phyloP scores from a whole-genome alignment of 2,329 filamentous ascomycete genomes.

The Fusarium sp. region DNA sequence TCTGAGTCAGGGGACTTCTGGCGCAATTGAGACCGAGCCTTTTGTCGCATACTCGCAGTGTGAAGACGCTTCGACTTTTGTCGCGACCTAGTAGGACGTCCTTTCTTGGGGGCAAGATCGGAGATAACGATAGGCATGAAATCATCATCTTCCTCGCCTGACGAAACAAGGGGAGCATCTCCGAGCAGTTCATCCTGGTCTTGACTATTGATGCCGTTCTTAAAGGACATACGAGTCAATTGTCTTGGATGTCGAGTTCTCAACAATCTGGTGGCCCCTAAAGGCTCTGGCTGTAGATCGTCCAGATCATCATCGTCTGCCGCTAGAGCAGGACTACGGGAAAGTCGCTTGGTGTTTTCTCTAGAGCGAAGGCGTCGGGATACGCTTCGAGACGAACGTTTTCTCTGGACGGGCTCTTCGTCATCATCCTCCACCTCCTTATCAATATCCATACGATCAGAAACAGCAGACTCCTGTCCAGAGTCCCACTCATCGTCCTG shows the following conservation, averaged over 20 bases:
- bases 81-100: constrained; percentile 33
- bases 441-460: constrained; percentile 43
- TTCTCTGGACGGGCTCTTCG: constrained; percentile 8
- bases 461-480: constrained; percentile 33
- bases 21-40: constrained; percentile 13
- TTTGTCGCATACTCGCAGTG: constrained; percentile 20
- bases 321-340: constrained; percentile 18
- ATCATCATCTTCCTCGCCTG: constrained; percentile 48
- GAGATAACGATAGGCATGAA: constrained; percentile 50
- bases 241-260: constrained; percentile 42
- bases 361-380: constrained; percentile 40
- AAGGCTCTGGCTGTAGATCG: constrained; percentile 8
- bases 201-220: constrained; percentile 32
- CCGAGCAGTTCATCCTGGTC: constrained; percentile 48
- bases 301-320: constrained; percentile 36
- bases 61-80: constrained; percentile 35
- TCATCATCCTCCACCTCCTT: constrained; percentile 39
- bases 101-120: constrained; percentile 45
- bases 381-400: constrained; percentile 10
- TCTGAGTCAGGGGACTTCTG: constrained; percentile 50
- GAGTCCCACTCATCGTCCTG: constrained; percentile 44
- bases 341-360: constrained; percentile 34
- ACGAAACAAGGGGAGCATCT: constrained; percentile 40
- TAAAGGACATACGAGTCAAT: constrained; percentile 39
- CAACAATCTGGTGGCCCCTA: constrained; percentile 28